phyloP scores from a whole-genome alignment of 2,329 filamentous ascomycete genomes.

The Myotisia sp. region DNA sequence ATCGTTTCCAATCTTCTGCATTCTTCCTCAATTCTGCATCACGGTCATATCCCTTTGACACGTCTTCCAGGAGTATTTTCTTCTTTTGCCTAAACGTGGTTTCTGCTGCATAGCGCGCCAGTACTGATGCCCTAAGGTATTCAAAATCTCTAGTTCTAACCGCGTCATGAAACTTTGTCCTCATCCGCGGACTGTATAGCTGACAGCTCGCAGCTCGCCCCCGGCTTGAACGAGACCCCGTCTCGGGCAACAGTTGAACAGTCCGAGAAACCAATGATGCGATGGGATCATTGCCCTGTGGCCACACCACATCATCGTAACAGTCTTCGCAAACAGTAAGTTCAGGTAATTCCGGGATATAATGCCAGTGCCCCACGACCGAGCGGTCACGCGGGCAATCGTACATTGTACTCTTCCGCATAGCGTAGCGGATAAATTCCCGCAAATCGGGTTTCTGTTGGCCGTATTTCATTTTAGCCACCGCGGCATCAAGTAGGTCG shows the following conservation, averaged over 20 bases:
- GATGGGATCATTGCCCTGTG: constrained; percentile 43
- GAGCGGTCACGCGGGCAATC: constrained; percentile 55
- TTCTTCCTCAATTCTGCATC: constrained; percentile 35
- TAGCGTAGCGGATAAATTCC: constrained; percentile 50
- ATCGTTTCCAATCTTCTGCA: constrained; percentile 38
- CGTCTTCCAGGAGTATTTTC: constrained; percentile 41
- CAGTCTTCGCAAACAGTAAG: constrained; percentile 81
- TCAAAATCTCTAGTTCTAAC: constrained; percentile 52
- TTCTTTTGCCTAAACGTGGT: constrained; percentile 44
- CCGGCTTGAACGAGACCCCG: constrained; percentile 39
- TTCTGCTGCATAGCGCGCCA: constrained; percentile 45
- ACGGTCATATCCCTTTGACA: constrained; percentile 43
- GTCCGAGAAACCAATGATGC: constrained; percentile 29
- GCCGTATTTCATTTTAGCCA: constrained; percentile 28
- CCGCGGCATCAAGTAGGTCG: constrained; percentile 41
- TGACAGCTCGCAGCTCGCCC: constrained; percentile 47
- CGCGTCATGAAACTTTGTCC: constrained; percentile 53
- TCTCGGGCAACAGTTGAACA: constrained; percentile 40
- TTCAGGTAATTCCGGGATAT: constrained; percentile 58
- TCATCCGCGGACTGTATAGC: constrained; percentile 68
- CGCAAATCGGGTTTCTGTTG: constrained; percentile 37
- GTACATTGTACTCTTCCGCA: constrained; percentile 41
- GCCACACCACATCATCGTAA: constrained; percentile 65
- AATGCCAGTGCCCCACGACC: constrained; percentile 58
- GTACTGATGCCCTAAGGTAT: constrained; percentile 49